These are phyloP conservation scores for Metarhizium robertsii DNA, from an alignment of 2,329 filamentous ascomycete species.

Conservation along the genomic window DNA sequence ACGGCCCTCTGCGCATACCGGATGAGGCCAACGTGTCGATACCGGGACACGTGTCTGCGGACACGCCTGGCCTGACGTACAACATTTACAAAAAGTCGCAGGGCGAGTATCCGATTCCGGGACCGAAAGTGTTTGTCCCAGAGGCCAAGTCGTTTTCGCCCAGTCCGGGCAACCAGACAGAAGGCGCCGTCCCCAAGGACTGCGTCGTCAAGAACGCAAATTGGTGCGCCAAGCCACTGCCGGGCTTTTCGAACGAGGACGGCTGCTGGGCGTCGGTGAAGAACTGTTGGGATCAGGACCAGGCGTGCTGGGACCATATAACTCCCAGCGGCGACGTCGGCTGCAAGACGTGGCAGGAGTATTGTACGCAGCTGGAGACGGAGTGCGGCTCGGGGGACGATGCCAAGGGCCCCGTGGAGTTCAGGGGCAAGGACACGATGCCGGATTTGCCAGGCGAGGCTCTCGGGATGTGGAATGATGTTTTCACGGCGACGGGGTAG, in stretches of 20 bases:
- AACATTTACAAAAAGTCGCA: constrained; percentile 49
- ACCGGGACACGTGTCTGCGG: constrained; percentile 51
- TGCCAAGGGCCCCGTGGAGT: constrained; percentile 39
- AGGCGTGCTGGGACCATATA: constrained; percentile 48
- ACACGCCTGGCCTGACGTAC: constrained; percentile 48
- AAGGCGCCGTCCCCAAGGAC: constrained; percentile 42
- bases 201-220: constrained; percentile 61
- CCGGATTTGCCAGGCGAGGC: constrained; percentile 22
- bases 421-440: constrained; percentile 24
- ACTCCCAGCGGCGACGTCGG: constrained; percentile 49
- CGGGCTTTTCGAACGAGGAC: constrained; percentile 41
- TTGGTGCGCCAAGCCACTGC: constrained; percentile 59
- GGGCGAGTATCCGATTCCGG: constrained; percentile 43
- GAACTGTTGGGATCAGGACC: constrained; percentile 49
- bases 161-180: constrained; percentile 14
- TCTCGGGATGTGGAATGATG: constrained; percentile 19
- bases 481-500: too few relatives aligned
- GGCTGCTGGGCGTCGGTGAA: constrained; percentile 51
- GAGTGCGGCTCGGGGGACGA: constrained; percentile 17
- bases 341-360: constrained; percentile 53
- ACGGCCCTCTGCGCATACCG: constrained; percentile 30
- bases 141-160: constrained; percentile 7
- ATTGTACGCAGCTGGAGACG: constrained; percentile 42
- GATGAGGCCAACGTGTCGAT: constrained; percentile 39
- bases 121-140: constrained; percentile 43